Base-by-base conservation (phyloP, 2,329 filamentous ascomycete genomes). In the Penicillium rolfsii region DNA sequence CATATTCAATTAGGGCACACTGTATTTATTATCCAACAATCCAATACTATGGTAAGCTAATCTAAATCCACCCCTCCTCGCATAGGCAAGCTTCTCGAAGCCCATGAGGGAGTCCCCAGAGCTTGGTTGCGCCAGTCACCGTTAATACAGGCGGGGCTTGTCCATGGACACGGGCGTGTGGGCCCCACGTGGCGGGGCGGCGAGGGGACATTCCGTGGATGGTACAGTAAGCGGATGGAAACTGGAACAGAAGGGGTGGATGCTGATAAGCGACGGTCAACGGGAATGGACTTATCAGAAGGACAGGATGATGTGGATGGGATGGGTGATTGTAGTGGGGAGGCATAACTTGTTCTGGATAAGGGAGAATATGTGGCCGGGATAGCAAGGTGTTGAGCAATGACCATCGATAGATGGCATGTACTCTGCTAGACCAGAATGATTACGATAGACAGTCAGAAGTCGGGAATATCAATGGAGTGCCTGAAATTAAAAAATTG, bases 121-220 rank as follows among this genome's bases (percentile, higher is more conserved):
- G 36, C 36, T 33, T 38, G 33, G 50, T 53, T 30, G 14, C 22
- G 33, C 55, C 55, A 52, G 24, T 58, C 46, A 35, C n/a, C 28
- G 28, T 12, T 7, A n/a, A 33, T 12, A 6, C 36, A n/a, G 7
- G 19, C 38, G n/a, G 48, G 16, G 35, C 19, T 12, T 48, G 30
- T 40, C 55, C 55, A 58, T 52, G 48, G 57, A 26, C 30, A 55
- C 46, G 22, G 54, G 33, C n/a, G 22, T 58, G 50, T 56, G 50
- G 38, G 50, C 35, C 52, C 55, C 55, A 61, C 55, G 60, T 61
- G 60, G 57, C 52, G 55, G 53, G 35, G 43, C 55, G n/a, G 33
- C 24, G 35, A 33, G 8, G 4, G 38, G 49, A 9, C 16, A 6
- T 55, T 62, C 59, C 48, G 54, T 58, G 52, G 59, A 36, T 14